Base-by-base conservation (phyloP, 1,284 basidiomycete species). In the Porogramme epimiltina region DNA sequence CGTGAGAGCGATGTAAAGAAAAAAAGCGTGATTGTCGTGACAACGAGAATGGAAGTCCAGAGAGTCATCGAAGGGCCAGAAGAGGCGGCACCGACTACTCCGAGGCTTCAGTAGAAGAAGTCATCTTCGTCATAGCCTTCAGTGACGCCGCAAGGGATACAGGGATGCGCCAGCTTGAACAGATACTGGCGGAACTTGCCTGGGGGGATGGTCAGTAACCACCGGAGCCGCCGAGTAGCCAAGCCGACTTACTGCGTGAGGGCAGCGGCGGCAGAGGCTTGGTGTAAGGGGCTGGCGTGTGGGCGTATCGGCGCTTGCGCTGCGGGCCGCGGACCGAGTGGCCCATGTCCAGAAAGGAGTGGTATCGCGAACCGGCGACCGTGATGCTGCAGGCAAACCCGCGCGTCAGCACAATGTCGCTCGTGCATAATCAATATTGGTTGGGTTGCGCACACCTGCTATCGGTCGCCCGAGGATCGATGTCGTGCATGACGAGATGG, bases 401-500 rank as follows among this genome's bases (percentile, higher is more conserved):
- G 22, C 37, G 6, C 3, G 22, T 42, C 3, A 39, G 34, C n/a
- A 5, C n/a, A n/a, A n/a, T n/a, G n/a, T n/a, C n/a, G n/a, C n/a
- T n/a, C n/a, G n/a, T n/a, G n/a, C 9, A 28, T 11, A 18, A 16
- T 43, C 18, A 23, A 24, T n/a, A n/a, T n/a, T n/a, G n/a, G n/a
- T n/a, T n/a, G n/a, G n/a, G n/a, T n/a, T n/a, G n/a, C n/a, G n/a
- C n/a, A n/a, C n/a, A 34, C 37, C 3, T n/a, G 26, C 19, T 15
- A 22, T 24, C 43, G 39, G 20, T 13, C 16, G 42, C 52, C 15
- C 28, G 45, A 20, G 55, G 58, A n/a, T 58, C 56, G 40, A 84
- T 74, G 59, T 81, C 76, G 62, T 87, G 84, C 23, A 86, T 77
- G 55, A 83, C 79, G 37, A 86, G 67, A 61, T 87, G 84, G 56